Evolutionary conservation across 768 basidiomycete genomes (phyloP).

Genomic region (Hydnum rufescens): DNA sequence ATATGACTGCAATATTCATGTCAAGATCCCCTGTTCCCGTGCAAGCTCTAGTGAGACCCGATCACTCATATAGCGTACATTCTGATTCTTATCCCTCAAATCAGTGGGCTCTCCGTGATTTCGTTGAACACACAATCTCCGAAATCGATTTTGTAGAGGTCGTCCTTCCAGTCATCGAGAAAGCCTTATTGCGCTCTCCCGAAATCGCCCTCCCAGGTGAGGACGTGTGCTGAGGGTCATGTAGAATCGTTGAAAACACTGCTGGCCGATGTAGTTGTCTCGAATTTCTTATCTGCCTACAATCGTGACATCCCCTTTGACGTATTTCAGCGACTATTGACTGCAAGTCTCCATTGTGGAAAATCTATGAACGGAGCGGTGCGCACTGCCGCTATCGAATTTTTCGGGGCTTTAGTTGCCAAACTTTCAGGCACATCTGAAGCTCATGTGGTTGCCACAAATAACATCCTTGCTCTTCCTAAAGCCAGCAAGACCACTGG

Average conservation of each 20-base stretch:
- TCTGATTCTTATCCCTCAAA: conserved; percentile 8
- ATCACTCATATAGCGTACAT: not conserved
- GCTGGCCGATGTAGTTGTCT: conserved; percentile 28
- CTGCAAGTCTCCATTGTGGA: conserved; percentile 40
- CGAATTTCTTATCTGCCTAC: conserved; percentile 38
- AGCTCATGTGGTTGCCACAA: conserved; percentile 28
- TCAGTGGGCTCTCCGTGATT: conserved; percentile 38
- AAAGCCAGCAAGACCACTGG: conserved; percentile 72
- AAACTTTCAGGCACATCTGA: conserved; percentile 20
- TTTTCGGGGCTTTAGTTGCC: conserved; percentile 32
- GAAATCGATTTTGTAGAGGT: conserved; percentile 30
- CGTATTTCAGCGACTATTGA: conserved; percentile 33
- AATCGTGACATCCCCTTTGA: conserved; percentile 28
- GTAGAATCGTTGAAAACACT: too few relatives aligned
- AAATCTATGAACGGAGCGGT: conserved; percentile 54
- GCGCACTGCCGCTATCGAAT: conserved; percentile 31
- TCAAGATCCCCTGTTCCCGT: conserved; percentile 40
- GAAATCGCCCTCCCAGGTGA: conserved; percentile 51
- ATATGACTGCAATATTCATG: conserved; percentile 41
- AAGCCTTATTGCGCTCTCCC: conserved; percentile 61
- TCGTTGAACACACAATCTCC: conserved; percentile 34
- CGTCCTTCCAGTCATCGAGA: conserved; percentile 58
- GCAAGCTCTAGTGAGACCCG: conserved; percentile 34
- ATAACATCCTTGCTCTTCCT: conserved; percentile 54
- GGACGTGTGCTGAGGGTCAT: too few relatives aligned